Evolutionary conservation across 2,329 filamentous ascomycete genomes (phyloP).

Genomic region (Endoconidiophora laricicola): DNA sequence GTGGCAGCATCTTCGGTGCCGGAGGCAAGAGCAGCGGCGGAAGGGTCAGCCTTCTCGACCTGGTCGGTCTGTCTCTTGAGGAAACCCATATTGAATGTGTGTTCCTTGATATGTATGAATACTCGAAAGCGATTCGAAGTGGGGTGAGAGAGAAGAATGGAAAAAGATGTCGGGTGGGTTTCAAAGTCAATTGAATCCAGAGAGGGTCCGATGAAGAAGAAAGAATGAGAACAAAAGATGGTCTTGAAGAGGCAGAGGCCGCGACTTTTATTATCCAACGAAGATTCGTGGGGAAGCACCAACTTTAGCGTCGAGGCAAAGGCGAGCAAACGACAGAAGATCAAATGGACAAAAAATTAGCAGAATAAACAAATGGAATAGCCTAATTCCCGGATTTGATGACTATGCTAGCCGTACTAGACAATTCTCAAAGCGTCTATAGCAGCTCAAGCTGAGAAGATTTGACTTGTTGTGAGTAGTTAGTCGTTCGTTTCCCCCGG

Average conservation of each 20-base stretch:
- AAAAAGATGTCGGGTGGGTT: not conserved
- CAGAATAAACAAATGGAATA: not conserved
- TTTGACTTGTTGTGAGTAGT: too few species aligned
- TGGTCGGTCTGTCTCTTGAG: constrained; percentile 13
- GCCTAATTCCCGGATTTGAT: too few species aligned
- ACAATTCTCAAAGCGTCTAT: too few species aligned
- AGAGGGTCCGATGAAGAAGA: constrained; percentile 9
- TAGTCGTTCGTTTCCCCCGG: too few species aligned
- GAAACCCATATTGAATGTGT: constrained; percentile 8
- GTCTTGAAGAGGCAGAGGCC: constrained; percentile 3
- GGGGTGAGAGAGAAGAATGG: not conserved
- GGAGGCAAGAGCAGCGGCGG: not conserved
- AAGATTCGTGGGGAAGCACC: not conserved
- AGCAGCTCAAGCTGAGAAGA: too few species aligned
- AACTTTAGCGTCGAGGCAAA: not conserved
- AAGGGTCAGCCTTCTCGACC: constrained; percentile 10
- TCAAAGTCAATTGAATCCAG: constrained; percentile 7
- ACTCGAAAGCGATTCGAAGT: not conserved
- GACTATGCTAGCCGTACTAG: too few species aligned
- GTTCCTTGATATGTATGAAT: not conserved
- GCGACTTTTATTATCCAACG: constrained; percentile 9
- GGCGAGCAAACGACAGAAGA: not conserved
- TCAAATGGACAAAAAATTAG: not conserved
- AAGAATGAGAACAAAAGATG: not conserved
- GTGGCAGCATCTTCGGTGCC: constrained; percentile 8